Evolutionary conservation across 108 stramenopile species (phyloP).

Genomic region (Skeletonema grethae): DNA sequence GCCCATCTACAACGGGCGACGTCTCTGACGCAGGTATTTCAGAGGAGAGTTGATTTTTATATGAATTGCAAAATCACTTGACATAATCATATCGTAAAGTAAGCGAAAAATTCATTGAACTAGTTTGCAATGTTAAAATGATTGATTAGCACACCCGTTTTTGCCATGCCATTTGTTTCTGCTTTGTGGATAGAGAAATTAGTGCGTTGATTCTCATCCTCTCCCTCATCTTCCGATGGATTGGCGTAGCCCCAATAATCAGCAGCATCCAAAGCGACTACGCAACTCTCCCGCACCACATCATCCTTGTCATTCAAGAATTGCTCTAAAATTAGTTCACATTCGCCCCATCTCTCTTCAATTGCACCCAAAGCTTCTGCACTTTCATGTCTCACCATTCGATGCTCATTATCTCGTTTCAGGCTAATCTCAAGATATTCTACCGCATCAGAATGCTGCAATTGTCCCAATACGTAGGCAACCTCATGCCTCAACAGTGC

Average conservation of each 20-base stretch:
- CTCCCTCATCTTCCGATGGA: neutral
- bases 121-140: constrained; percentile 45
- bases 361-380: constrained; percentile 99
- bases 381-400: constrained; percentile 96
- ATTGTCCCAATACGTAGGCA: constrained; percentile 98
- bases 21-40: neutral
- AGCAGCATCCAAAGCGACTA: constrained; percentile 96
- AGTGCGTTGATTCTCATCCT: neutral
- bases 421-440: constrained; percentile 76
- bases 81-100: constrained; percentile 27
- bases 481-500: constrained; percentile 98
- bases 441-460: constrained; percentile 88
- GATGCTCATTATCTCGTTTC: constrained; percentile 79
- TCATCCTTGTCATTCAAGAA: constrained; percentile 78
- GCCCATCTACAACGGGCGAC: neutral
- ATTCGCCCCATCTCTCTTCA: constrained; percentile 80
- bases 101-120: constrained; percentile 10
- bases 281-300: constrained; percentile 88
- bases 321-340: constrained; percentile 66
- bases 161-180: constrained; percentile 30
- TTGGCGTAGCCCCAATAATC: constrained; percentile 90
- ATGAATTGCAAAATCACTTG: constrained; percentile 16
- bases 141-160: constrained; percentile 34
- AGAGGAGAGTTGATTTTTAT: constrained; percentile 15
- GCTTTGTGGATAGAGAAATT: constrained; percentile 48